Percentiles rank a stretch among this genome's conserved stretches.
Evolutionary conservation across 2,329 filamentous ascomycete species (phyloP).

Genomic region (Balansia obtecta): DNA sequence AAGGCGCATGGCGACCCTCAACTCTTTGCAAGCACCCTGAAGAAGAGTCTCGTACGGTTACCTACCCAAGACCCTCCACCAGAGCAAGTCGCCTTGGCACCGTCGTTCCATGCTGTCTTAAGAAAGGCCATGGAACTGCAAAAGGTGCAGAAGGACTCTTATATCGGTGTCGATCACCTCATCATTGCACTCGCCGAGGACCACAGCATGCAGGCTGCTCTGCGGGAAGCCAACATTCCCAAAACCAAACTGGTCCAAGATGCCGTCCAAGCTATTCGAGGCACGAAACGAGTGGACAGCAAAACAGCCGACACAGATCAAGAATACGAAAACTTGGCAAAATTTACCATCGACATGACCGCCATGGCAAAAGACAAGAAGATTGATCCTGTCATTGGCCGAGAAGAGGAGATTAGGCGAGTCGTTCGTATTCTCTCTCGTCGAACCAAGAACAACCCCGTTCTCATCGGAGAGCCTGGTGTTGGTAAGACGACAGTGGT

Average conservation of each 20-base stretch:
- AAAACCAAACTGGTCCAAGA: conserved; percentile 83
- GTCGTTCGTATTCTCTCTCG: conserved; percentile 86
- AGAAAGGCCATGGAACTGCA: conserved; percentile 79
- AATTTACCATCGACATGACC: conserved; percentile 99
- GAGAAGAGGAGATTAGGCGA: conserved; percentile 88
- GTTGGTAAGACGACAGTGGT: conserved; percentile 98
- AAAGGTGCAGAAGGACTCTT: conserved; percentile 95
- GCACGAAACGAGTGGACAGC: conserved; percentile 86
- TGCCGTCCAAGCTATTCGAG: conserved; percentile 83
- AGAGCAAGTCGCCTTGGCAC: conserved; percentile 73
- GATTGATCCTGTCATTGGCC: conserved; percentile 91
- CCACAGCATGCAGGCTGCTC: conserved; percentile 52
- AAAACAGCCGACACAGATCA: conserved; percentile 89
- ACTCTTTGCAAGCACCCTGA: conserved; percentile 74
- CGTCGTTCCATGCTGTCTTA: conserved; percentile 69
- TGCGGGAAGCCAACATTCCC: conserved; percentile 82
- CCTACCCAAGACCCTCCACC: conserved; percentile 93
- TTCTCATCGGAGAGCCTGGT: conserved; percentile 94
- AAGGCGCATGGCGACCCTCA: conserved; percentile 88
- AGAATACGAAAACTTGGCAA: conserved; percentile 91
- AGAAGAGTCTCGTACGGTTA: conserved; percentile 80
- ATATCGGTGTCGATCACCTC: conserved; percentile 87
- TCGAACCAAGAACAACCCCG: conserved; percentile 96
- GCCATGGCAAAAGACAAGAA: conserved; percentile 92
- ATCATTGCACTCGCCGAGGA: conserved; percentile 81